Evolutionary conservation across 1,284 basidiomycete genomes (phyloP).

Genomic region (Ganoderma leucocontextum): DNA sequence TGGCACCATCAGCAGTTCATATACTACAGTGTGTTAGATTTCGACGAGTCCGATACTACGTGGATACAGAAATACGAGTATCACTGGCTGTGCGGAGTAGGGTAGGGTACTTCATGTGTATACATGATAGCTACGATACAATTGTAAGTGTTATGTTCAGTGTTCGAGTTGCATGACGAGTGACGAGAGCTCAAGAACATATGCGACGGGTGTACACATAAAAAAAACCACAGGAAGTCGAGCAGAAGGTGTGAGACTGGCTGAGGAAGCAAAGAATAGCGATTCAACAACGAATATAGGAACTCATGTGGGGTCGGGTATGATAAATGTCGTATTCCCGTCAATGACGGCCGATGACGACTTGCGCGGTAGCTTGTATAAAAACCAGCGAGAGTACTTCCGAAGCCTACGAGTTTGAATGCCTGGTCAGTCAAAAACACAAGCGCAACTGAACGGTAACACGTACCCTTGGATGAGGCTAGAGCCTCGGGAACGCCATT

Average conservation of each 20-base stretch:
- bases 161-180: conserved; percentile 12
- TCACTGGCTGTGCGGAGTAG: conserved; percentile 6
- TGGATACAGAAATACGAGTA: conserved; percentile 13
- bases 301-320: conserved; percentile 18
- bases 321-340: conserved; percentile 17
- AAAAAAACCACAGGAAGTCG: conserved; percentile 15
- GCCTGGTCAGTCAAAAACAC: not conserved
- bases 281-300: not conserved
- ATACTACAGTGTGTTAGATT: conserved; percentile 1
- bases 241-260: conserved; percentile 11
- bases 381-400: conserved; percentile 27
- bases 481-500: conserved; percentile 27
- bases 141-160: conserved; percentile 3
- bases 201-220: not conserved
- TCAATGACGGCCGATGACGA: conserved; percentile 28
- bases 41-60: not conserved
- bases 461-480: conserved; percentile 27
- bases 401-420: conserved; percentile 23
- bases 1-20: not conserved
- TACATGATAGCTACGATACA: conserved; percentile 15
- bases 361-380: conserved; percentile 30
- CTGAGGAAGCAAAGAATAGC: conserved; percentile 4
- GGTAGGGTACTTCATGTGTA: conserved; percentile 9
- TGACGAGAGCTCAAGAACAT: conserved; percentile 1
- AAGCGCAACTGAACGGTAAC: too few species aligned